Percentiles rank a stretch among this genome's conserved stretches.
These are phyloP conservation scores for Gremmenia infestans DNA, from an alignment of 2,329 filamentous ascomycete species.

Conservation along the genomic window DNA sequence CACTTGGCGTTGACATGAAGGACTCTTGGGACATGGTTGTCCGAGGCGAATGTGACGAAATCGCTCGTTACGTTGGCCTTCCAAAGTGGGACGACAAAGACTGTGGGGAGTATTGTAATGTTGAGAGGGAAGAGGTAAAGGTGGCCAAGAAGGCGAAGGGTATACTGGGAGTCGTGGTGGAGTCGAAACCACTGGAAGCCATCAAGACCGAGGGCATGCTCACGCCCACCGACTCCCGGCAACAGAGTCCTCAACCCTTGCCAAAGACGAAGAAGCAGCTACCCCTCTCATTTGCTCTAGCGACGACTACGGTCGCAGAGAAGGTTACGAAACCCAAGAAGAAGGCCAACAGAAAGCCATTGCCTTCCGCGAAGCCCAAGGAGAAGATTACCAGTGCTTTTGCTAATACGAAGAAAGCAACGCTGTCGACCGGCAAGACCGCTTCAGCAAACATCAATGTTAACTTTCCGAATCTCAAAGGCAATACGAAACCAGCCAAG, in stretches of 20 bases:
- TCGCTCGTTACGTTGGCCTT: constrained; percentile 67
- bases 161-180: constrained; percentile 41
- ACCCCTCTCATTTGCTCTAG: constrained; percentile 37
- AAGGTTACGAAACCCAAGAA: constrained; percentile 19
- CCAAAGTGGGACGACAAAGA: constrained; percentile 56
- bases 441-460: background rate
- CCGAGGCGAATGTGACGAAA: constrained; percentile 79
- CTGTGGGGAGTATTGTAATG: constrained; percentile 43
- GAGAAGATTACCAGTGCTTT: constrained; percentile 28
- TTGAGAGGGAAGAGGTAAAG: constrained; percentile 39
- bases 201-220: constrained; percentile 47
- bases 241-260: constrained; percentile 33
- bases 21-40: constrained; percentile 93
- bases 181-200: constrained; percentile 33
- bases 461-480: constrained; percentile 19
- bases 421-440: constrained; percentile 5
- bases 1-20: constrained; percentile 77
- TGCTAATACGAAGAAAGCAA: constrained; percentile 23
- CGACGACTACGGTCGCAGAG: constrained; percentile 3
- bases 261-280: constrained; percentile 43
- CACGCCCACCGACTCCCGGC: constrained; percentile 51
- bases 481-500: background rate
- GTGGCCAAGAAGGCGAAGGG: constrained; percentile 27
- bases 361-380: constrained; percentile 17
- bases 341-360: constrained; percentile 25